Conservation (phyloP, 164 flowering plant genomes). For the Nymphaea thermarum region DNA sequence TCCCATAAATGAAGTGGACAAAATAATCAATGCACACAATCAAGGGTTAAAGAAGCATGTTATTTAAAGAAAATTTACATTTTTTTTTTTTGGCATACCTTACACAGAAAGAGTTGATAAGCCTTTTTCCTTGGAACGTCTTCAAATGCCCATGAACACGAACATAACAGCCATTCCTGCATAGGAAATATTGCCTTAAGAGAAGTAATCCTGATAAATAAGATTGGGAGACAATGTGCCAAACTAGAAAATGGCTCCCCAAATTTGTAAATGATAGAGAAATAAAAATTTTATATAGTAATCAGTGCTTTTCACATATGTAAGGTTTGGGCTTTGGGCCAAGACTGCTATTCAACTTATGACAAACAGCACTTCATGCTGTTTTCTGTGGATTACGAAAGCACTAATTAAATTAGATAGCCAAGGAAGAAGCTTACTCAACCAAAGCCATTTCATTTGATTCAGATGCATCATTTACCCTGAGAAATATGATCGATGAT, state of each 20-base stretch:
- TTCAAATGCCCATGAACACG: constrained; percentile 75
- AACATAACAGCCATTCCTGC: constrained; percentile 74
- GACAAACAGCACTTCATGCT: no score
- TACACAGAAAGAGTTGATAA: constrained; percentile 43
- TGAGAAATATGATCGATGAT: not conserved
- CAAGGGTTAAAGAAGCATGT: no score
- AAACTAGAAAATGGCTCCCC: not conserved
- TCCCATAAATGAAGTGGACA: no score
- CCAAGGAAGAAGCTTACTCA: constrained; percentile 2
- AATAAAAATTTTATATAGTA: no score
- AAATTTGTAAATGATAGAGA: not conserved
- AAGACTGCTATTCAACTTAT: not conserved
- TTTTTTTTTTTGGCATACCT: constrained; percentile 27
- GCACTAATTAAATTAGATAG: not conserved
- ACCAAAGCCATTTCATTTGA: constrained; percentile 10
- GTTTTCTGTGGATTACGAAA: not conserved
- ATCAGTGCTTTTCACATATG: no score
- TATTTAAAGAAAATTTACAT: no score
- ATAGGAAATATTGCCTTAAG: not conserved
- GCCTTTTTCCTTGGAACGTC: constrained; percentile 61
- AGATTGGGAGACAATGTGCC: not conserved
- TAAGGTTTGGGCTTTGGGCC: no score
- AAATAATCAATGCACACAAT: no score
- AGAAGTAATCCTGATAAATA: not conserved
- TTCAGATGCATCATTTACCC: constrained; percentile 10